These are phyloP conservation scores for Chlamydomonas sphaeroides DNA, from an alignment of 139 green algal genomes.

Conservation along the genomic window DNA sequence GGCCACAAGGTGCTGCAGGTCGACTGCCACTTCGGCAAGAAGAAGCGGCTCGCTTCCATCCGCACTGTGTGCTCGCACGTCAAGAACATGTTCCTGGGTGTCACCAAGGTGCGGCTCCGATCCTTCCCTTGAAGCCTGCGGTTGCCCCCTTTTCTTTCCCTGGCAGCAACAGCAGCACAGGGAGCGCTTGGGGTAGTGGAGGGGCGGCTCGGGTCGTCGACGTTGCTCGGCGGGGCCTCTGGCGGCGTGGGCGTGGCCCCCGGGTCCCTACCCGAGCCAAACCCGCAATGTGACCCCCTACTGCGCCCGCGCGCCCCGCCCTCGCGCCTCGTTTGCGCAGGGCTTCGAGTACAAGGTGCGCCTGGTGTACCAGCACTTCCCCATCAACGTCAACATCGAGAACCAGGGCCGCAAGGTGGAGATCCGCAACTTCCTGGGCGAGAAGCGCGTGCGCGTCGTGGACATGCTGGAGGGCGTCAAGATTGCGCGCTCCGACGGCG, in stretches of 20 bases:
- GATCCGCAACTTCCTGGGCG: conserved; percentile 99
- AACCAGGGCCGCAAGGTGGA: conserved; percentile 81
- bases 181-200: too few species aligned
- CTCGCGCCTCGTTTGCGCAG: too few species aligned
- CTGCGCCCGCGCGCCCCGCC: too few species aligned
- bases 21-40: conserved; percentile 90
- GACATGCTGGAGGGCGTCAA: conserved; percentile 93
- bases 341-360: conserved; percentile 96
- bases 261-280: too few species aligned
- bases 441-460: conserved; percentile 97
- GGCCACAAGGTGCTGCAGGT: conserved; percentile 80
- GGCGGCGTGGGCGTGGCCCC: too few species aligned
- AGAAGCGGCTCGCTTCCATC: conserved; percentile 93
- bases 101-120: conserved; percentile 76
- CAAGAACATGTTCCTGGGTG: conserved; percentile 87
- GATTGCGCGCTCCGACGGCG: conserved; percentile 76
- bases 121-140: too few species aligned
- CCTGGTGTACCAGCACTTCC: conserved; percentile 99
- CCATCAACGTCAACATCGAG: conserved; percentile 98
- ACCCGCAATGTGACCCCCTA: too few species aligned
- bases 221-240: too few species aligned
- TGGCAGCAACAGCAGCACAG: too few species aligned
- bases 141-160: too few species aligned
- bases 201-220: too few species aligned
- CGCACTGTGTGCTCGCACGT: conserved; percentile 92